These are phyloP conservation scores for Phytopythium delawarense DNA, from an alignment of 352 stramenopile species.

Conservation along the genomic window DNA sequence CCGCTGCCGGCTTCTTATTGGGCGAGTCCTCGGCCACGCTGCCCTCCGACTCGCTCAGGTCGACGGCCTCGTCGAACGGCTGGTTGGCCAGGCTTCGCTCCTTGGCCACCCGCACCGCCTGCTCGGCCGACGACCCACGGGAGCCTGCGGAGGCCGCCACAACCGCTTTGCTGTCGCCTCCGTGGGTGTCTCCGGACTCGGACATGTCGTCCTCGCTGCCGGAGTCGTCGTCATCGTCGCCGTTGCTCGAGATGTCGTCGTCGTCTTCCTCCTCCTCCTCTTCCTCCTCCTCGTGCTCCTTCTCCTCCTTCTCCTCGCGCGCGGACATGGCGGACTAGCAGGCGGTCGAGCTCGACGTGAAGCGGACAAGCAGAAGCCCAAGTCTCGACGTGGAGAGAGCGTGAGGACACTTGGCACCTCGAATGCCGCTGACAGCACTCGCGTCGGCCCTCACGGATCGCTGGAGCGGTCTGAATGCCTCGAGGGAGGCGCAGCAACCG, in stretches of 20 bases:
- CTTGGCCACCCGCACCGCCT: constrained; percentile 20
- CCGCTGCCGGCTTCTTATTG: constrained; percentile 31
- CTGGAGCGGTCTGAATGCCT: background rate
- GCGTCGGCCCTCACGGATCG: too few relatives aligned
- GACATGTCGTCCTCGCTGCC: constrained; percentile 70
- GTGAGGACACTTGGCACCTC: too few relatives aligned
- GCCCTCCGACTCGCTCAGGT: constrained; percentile 81
- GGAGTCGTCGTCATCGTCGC: constrained; percentile 34
- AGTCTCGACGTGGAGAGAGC: background rate
- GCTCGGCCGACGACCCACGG: constrained; percentile 9
- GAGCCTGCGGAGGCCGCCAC: background rate
- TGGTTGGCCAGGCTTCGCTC: constrained; percentile 69
- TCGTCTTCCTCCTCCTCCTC: constrained; percentile 45
- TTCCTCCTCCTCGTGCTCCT: constrained; percentile 31
- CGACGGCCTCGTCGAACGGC: constrained; percentile 84
- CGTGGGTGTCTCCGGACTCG: constrained; percentile 41
- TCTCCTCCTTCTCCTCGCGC: constrained; percentile 57
- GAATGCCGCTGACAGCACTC: background rate
- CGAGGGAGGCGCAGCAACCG: background rate
- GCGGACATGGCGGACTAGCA: constrained; percentile 41
- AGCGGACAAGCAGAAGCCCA: background rate
- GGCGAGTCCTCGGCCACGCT: constrained; percentile 60
- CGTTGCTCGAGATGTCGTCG: constrained; percentile 49
- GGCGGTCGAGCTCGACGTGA: too few relatives aligned
- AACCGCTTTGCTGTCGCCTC: constrained; percentile 33